Percentiles rank a stretch among this genome's conserved stretches.
These are phyloP conservation scores for Fistulinella prunicolor DNA, from an alignment of 768 basidiomycete species.

Conservation along the genomic window DNA sequence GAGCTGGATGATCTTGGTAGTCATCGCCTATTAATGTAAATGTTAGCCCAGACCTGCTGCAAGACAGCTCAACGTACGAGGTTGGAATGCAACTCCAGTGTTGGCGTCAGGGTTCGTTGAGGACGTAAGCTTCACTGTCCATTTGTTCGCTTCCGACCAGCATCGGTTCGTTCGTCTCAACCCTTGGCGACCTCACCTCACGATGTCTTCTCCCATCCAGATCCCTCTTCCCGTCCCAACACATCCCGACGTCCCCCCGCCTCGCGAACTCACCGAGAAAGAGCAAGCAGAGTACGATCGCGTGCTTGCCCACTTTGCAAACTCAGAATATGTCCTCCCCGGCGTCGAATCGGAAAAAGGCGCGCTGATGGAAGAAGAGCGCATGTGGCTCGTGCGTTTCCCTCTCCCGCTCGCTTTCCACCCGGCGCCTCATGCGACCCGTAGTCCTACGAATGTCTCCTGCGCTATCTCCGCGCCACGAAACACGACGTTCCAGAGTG, in stretches of 20 bases:
- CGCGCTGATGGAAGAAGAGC: slow-evolving; percentile 59
- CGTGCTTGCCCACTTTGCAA: slow-evolving; percentile 59
- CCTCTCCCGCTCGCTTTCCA: not conserved
- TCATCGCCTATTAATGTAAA: no score
- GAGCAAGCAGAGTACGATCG: slow-evolving; percentile 50
- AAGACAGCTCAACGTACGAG: no score
- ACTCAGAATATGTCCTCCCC: slow-evolving; percentile 51
- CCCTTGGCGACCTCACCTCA: no score
- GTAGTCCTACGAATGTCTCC: slow-evolving; percentile 67
- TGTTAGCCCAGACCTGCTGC: no score
- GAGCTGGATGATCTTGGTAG: no score
- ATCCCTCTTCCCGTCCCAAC: slow-evolving; percentile 26
- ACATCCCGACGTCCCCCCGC: slow-evolving; percentile 31
- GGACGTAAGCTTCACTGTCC: no score
- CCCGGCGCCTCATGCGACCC: not conserved
- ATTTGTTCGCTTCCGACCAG: no score
- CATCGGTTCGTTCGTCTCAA: no score
- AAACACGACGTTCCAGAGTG: slow-evolving; percentile 65
- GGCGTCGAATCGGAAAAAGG: slow-evolving; percentile 40
- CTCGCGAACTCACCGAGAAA: slow-evolving; percentile 37
- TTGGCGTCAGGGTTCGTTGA: slow-evolving; percentile 1
- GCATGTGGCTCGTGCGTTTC: slow-evolving; percentile 67
- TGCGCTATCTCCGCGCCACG: slow-evolving; percentile 74
- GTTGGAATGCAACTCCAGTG: no score
- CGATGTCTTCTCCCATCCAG: slow-evolving; percentile 16